Base-by-base conservation (phyloP, 192 early-diverging fungal genomes). In the Backusella circina region DNA sequence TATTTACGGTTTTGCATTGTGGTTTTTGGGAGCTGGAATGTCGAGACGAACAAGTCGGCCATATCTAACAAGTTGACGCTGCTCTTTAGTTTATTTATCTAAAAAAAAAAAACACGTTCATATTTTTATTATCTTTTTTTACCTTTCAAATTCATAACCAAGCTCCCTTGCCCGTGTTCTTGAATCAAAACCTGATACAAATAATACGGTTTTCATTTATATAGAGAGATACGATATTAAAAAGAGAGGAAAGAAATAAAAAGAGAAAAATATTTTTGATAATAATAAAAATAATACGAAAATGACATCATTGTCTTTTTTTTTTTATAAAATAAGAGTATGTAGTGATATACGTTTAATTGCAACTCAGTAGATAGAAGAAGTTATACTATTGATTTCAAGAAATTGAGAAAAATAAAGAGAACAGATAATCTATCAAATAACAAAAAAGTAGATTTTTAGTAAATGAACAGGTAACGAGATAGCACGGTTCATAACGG, bases 61-160 rank as follows among this genome's bases (percentile, higher is more conserved):
- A 75, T 92, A 95, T 82, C 94, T 95, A 82, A 69, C n/a, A n/a
- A 35, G 41, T 70, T 18, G 36, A 8, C 21, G 23, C 1, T 44
- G 3, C 15, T 44, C 3, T 44, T 28, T 61, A 23, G 1, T 23
- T 44, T 30, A 5, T 65, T n/a, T n/a, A n/a, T n/a, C n/a, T n/a
- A 39, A 3, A 23, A 8, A 57, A 65, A 15, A 32, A 65, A 28
- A 0, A 13, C 13, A 54, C 67, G 9, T 6, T 13, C 16, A 18
- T 2, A 31, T 73, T 21, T 28, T 30, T 35, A 5, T 9, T 1
- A 23, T 72, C 4, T 28, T 30, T 35, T 2, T 9, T 61, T 88
- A 96, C 95, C 95, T 90, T 82, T 98, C 96, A 83, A 98, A 98
- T 50, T 96, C 96, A 79, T 94, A 93, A 13, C 95, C 96, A 18